A percentile compares a stretch with the other conserved stretches of the same genome.
Conservation (phyloP, 306 rosid genomes). For the Castanopsis chinensis region DNA sequence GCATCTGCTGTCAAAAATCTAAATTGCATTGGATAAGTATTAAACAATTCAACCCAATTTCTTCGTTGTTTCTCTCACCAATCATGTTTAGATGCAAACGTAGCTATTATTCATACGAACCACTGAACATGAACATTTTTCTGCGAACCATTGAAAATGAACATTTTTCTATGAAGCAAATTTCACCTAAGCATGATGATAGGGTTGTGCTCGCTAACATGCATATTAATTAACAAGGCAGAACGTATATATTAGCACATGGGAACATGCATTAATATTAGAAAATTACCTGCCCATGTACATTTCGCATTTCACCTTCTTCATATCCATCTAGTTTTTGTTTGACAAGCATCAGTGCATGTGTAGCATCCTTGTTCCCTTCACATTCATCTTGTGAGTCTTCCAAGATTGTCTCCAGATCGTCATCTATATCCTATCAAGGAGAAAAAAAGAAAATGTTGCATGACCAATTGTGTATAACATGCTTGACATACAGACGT, state of each 20-base stretch:
- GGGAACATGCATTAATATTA: neutral
- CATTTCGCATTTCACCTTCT: constrained; percentile 90
- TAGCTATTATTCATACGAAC: neutral
- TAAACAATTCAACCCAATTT: neutral
- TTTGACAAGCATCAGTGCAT: constrained; percentile 85
- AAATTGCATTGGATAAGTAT: neutral
- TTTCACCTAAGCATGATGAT: neutral
- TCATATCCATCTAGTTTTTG: constrained; percentile 94
- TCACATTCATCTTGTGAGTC: constrained; percentile 66
- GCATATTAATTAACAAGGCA: neutral
- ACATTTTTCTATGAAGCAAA: no score
- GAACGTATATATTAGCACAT: neutral
- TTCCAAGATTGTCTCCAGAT: constrained; percentile 61
- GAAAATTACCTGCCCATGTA: constrained; percentile 77
- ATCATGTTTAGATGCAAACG: neutral
- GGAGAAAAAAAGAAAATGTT: constrained; percentile 13
- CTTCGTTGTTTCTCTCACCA: neutral
- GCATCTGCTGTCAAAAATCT: neutral
- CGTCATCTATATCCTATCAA: constrained; percentile 68
- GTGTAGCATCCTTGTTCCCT: constrained; percentile 95
- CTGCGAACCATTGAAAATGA: no score
- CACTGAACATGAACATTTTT: neutral
- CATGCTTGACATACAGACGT: constrained; percentile 4
- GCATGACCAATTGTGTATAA: constrained; percentile 10
- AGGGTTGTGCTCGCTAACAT: neutral